phyloP scores from a whole-genome alignment of 148 eudicot species.

The Camellia japonica region DNA sequence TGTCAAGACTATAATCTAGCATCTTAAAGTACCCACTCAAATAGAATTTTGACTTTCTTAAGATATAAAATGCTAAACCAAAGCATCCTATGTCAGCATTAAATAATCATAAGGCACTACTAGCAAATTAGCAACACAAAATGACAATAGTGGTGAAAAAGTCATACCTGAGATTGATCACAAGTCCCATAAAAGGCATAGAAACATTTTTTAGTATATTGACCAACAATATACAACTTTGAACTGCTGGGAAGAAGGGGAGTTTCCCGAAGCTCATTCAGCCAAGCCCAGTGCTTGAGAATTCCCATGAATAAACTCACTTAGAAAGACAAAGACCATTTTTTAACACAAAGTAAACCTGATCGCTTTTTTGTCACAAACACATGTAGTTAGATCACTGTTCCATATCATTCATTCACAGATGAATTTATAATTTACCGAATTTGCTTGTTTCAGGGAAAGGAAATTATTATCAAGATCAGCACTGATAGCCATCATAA shows the following conservation, averaged over 20 bases:
- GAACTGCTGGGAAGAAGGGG: neutral
- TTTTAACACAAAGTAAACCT: neutral
- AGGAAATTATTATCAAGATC: neutral
- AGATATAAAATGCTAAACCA: neutral
- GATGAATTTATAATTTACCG: neutral
- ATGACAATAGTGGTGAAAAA: neutral
- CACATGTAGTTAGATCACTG: neutral
- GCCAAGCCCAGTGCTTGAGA: neutral
- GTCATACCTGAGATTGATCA: neutral
- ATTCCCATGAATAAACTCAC: neutral
- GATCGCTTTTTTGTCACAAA: neutral
- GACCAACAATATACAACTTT: neutral
- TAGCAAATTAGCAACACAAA: neutral
- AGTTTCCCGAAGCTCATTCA: neutral
- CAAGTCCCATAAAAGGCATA: neutral
- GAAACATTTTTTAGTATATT: neutral
- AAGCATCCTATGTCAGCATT: neutral
- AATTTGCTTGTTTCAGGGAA: slow-evolving; percentile 6
- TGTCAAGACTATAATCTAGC: neutral
- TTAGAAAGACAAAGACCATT: neutral
- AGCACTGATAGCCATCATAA: slow-evolving; percentile 4
- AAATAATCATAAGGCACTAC: neutral
- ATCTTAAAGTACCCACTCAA: neutral
- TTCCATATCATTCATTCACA: neutral
- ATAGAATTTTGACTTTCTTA: neutral